Base-by-base conservation (phyloP, 2,329 filamentous ascomycete species). In the Curvularia sp. region DNA sequence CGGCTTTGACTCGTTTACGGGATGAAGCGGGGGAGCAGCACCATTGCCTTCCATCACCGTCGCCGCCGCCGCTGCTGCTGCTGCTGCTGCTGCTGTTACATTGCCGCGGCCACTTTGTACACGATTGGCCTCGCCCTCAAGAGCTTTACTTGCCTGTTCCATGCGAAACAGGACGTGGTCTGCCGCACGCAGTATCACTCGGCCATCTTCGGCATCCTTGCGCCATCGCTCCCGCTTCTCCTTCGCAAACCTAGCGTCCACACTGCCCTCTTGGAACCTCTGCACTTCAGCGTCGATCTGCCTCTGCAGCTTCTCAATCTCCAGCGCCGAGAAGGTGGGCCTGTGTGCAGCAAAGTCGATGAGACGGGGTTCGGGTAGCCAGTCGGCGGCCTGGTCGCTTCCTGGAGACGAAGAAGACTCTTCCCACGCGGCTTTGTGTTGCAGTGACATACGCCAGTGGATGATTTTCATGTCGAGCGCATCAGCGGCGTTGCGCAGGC, bases 201-300 rank as follows among this genome's bases (percentile, higher is more conserved):
- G 55, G 15, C 64, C 69, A 42, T 74, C 68, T 15, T 73, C 66
- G 0, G 68, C 42, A 50, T 73, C 68, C 49, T 50, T 55, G 23
- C 48, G 63, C 59, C 63, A 66, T 38, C 60, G 57, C 13, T 69
- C 64, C 25, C 61, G 65, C 43, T 46, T 55, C 52, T 61, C 55
- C 9, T 56, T 42, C 4, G 59, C 34, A 13, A 50, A 51, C 18
- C 52, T 57, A 0, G 49, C 27, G 10, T 64, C 47, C 1, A 39
- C 47, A 10, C 60, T 53, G 21, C 54, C 32, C 10, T 59, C 50
- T n/a, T 73, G 64, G n/a, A 72, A 69, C 3, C 21, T 49, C 49
- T 53, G 55, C 9, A 71, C 60, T 43, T 73, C 68, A 1, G 27
- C 52, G 12, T 45, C 56, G 2, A 69, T 55, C 27, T 65, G 58